Evolutionary conservation across 257 asterid genomes (phyloP).

Genomic region (Linderniella brevidens): DNA sequence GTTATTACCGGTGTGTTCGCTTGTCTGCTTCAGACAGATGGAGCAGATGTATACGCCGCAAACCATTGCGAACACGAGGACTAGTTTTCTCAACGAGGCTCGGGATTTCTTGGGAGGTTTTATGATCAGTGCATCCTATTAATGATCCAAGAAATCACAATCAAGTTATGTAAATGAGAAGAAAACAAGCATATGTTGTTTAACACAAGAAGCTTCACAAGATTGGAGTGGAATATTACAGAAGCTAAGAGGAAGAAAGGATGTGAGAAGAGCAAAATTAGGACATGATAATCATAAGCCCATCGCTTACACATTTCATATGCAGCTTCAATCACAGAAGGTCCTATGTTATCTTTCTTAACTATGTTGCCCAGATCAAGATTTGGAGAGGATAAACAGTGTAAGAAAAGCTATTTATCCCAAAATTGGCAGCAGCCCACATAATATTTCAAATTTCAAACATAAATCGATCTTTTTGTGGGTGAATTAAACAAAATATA

Average conservation of each 20-base stretch:
- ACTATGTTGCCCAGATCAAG: not conserved
- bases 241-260: no score
- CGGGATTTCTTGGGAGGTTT: slow-evolving; percentile 66
- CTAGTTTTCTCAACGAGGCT: slow-evolving; percentile 45
- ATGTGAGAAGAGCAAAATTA: no score
- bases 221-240: no score
- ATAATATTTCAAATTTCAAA: slow-evolving; percentile 8
- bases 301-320: no score
- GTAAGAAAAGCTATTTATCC: not conserved
- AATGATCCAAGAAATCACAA: no score
- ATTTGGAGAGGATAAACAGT: not conserved
- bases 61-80: slow-evolving; percentile 49
- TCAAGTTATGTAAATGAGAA: not conserved
- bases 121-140: slow-evolving; percentile 22
- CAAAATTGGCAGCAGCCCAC: not conserved
- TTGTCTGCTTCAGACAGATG: slow-evolving; percentile 52
- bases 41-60: slow-evolving; percentile 68
- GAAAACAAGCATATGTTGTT: not conserved
- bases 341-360: no score
- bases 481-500: slow-evolving; percentile 4
- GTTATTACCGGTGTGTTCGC: slow-evolving; percentile 10
- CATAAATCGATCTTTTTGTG: slow-evolving; percentile 6
- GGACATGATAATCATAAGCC: no score
- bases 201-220: not conserved
- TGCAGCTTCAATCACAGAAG: no score